phyloP scores from a whole-genome alignment of 371 early-diverging fungal species.

The Mortierella sp. region DNA sequence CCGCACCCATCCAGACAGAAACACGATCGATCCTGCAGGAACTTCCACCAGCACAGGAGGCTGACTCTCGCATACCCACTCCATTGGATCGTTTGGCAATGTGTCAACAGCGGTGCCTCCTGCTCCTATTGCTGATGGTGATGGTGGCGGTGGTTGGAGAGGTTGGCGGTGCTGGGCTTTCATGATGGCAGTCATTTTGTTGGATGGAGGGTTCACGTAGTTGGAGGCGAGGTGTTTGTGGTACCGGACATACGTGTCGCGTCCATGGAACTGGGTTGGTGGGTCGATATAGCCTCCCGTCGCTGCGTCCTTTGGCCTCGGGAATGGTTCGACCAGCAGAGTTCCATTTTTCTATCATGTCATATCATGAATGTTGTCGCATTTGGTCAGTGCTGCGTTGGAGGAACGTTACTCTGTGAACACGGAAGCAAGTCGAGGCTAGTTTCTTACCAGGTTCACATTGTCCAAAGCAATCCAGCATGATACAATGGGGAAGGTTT shows the following conservation, averaged over 20 bases:
- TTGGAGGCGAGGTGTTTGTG: constrained; percentile 24
- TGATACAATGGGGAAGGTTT: constrained; percentile 27
- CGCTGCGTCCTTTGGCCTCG: constrained; percentile 2
- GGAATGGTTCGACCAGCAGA: constrained; percentile 44
- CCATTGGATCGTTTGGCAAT: not conserved
- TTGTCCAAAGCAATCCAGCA: constrained; percentile 55
- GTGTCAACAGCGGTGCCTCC: not conserved
- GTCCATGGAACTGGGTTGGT: constrained; percentile 10
- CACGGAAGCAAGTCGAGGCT: not conserved
- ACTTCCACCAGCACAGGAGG: constrained; percentile 34
- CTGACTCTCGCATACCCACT: constrained; percentile 19
- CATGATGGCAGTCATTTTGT: constrained; percentile 12
- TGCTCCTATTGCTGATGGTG: no score
- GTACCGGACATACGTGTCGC: constrained; percentile 16
- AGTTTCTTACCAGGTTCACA: constrained; percentile 26
- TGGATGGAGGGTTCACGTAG: constrained; percentile 17
- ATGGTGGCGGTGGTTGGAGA: not conserved
- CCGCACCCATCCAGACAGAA: constrained; percentile 45
- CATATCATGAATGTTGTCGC: not conserved
- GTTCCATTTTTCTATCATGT: constrained; percentile 38
- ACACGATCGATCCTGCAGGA: constrained; percentile 43
- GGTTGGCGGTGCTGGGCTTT: not conserved
- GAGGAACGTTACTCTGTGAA: not conserved
- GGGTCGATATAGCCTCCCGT: constrained; percentile 10
- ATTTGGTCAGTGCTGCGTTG: not conserved